phyloP scores from a whole-genome alignment of 352 stramenopile species.

The Globisporangium carolinianum region DNA sequence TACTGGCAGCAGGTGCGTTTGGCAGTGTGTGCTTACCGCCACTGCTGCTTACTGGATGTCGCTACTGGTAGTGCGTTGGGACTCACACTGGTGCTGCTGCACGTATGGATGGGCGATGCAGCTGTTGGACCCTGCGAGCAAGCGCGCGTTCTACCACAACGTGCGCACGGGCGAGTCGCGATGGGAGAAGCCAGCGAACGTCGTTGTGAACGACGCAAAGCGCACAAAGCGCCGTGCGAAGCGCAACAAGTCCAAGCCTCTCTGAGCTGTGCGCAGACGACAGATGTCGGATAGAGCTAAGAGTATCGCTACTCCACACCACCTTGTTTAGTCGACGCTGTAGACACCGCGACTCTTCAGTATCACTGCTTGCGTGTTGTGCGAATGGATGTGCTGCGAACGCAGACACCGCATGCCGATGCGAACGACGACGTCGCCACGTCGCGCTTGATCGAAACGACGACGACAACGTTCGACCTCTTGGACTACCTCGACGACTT shows the following conservation, averaged over 20 bases:
- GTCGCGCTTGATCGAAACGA: background rate
- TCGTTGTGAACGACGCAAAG: constrained; percentile 11
- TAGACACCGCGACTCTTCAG: background rate
- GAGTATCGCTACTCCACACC: background rate
- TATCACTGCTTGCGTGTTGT: background rate
- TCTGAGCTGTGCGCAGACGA: too few species aligned
- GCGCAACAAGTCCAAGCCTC: too few species aligned
- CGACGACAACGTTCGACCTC: background rate
- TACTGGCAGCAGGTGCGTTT: constrained; percentile 64
- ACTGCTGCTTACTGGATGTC: too few species aligned
- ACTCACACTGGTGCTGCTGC: background rate
- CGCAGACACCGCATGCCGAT: background rate
- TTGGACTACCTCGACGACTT: constrained; percentile 9
- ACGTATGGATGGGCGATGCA: constrained; percentile 7
- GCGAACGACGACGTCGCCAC: background rate
- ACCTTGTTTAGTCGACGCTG: background rate
- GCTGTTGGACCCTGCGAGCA: constrained; percentile 35
- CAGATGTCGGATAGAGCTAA: background rate
- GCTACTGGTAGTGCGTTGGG: too few species aligned
- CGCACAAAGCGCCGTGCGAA: constrained; percentile 1
- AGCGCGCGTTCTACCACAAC: constrained; percentile 62
- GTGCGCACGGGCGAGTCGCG: constrained; percentile 56
- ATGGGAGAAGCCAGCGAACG: constrained; percentile 41
- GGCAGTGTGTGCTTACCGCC: background rate
- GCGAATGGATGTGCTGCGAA: background rate